A percentile compares a stretch with the other conserved stretches of the same genome.
These are phyloP conservation scores for Talaromyces wortmannii DNA, from an alignment of 495 filamentous ascomycete species.

Conservation along the genomic window DNA sequence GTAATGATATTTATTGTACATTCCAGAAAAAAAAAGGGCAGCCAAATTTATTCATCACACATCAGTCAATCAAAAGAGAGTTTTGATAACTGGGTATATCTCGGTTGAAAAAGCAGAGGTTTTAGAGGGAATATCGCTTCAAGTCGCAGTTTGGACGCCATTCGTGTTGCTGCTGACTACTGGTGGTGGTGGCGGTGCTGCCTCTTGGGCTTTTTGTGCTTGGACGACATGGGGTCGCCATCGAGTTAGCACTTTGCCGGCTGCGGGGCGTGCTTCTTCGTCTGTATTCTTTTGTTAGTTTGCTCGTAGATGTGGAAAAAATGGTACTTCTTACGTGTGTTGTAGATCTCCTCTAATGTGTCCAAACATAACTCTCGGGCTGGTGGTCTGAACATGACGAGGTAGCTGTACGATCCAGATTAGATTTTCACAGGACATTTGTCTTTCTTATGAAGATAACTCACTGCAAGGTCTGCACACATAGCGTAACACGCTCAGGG, in stretches of 20 bases:
- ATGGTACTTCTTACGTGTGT: conserved; percentile 55
- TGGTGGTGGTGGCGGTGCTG: not conserved
- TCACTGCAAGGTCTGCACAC: conserved; percentile 54
- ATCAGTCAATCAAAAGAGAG: too few species aligned
- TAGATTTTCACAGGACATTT: conserved; percentile 2
- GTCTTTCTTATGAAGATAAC: conserved; percentile 12
- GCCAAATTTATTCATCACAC: too few species aligned
- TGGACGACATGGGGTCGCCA: conserved; percentile 28
- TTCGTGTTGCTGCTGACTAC: not conserved
- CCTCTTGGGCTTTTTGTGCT: not conserved
- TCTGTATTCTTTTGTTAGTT: conserved; percentile 13
- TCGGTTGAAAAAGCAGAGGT: too few species aligned
- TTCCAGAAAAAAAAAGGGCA: too few species aligned
- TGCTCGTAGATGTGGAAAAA: not conserved
- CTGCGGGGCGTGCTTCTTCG: conserved; percentile 39
- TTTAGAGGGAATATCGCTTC: too few species aligned
- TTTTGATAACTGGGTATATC: too few species aligned
- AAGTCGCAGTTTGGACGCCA: not conserved
- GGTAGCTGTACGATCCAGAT: conserved; percentile 45
- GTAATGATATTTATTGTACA: too few species aligned
- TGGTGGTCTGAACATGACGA: conserved; percentile 81
- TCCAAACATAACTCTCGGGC: conserved; percentile 75
- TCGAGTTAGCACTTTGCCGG: conserved; percentile 32
- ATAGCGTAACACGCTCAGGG: conserved; percentile 67
- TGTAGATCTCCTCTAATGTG: conserved; percentile 78